These are phyloP conservation scores for Thielaviopsis populi DNA, from an alignment of 2,329 filamentous ascomycete genomes.

Conservation along the genomic window DNA sequence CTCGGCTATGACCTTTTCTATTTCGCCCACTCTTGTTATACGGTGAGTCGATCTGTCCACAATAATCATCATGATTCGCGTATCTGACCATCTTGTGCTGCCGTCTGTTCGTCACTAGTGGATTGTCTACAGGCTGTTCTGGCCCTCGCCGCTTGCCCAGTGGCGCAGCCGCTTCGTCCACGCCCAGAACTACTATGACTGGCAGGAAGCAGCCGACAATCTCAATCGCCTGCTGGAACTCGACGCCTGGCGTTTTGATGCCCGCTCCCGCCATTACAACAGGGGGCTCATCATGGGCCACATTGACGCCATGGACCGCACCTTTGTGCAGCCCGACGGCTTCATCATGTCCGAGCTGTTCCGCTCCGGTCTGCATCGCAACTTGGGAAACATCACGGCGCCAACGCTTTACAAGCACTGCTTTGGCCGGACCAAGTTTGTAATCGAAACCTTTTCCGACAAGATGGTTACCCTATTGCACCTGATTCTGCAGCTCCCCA, in stretches of 20 bases:
- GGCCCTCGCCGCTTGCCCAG: constrained; percentile 11
- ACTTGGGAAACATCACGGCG: constrained; percentile 73
- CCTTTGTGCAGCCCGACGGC: constrained; percentile 56
- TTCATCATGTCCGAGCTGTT: constrained; percentile 63
- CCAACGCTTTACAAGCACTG: constrained; percentile 70
- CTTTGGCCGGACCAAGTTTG: constrained; percentile 74
- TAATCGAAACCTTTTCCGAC: constrained; percentile 83
- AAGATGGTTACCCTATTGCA: constrained; percentile 70
- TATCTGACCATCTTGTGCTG: background rate
- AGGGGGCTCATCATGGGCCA: constrained; percentile 70
- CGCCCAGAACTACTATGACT: constrained; percentile 64
- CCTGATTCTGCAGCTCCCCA: constrained; percentile 48
- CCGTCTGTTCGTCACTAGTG: constrained; percentile 12
- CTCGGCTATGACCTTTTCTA: constrained; percentile 13
- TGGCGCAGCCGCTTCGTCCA: constrained; percentile 35
- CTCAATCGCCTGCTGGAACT: constrained; percentile 71
- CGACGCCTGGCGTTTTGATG: constrained; percentile 73
- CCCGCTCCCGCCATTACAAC: constrained; percentile 69
- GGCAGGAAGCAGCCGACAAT: constrained; percentile 69
- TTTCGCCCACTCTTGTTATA: constrained; percentile 1
- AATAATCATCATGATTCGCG: background rate
- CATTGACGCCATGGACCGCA: constrained; percentile 52
- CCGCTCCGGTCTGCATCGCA: constrained; percentile 64
- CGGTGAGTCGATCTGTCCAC: background rate
- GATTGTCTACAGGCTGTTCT: constrained; percentile 11